Conservation (phyloP, 768 basidiomycete genomes). For the Sporobolomyces roseus region DNA sequence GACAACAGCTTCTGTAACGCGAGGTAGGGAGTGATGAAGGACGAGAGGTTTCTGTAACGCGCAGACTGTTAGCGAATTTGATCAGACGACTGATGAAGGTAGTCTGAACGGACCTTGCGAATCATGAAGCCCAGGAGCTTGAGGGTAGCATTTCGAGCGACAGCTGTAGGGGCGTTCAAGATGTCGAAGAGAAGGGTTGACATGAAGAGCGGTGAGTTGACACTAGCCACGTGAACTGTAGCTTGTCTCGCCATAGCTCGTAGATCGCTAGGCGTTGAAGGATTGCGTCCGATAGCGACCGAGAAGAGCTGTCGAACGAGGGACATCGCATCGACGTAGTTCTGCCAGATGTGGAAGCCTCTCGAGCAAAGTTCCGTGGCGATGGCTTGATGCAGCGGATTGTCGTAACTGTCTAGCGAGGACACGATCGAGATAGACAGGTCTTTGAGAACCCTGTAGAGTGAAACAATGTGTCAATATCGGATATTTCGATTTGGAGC, state of each 20-base stretch:
- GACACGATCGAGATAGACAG: conserved; percentile 75
- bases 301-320: conserved; percentile 77
- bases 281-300: conserved; percentile 67
- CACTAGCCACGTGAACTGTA: conserved; percentile 74
- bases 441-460: conserved; percentile 63
- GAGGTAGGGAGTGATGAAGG: conserved; percentile 74
- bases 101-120: conserved; percentile 61
- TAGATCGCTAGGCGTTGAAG: conserved; percentile 56
- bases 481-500: no score
- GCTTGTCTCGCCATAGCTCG: conserved; percentile 78
- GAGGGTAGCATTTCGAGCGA: conserved; percentile 80
- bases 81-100: no score
- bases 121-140: conserved; percentile 90
- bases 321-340: conserved; percentile 83
- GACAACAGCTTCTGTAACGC: conserved; percentile 88
- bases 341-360: conserved; percentile 91
- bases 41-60: conserved; percentile 68
- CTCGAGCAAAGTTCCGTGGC: conserved; percentile 86
- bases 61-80: background rate
- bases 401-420: conserved; percentile 66
- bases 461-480: conserved; percentile 15
- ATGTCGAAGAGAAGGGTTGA: conserved; percentile 88
- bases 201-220: conserved; percentile 86
- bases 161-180: conserved; percentile 62
- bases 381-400: conserved; percentile 58